These are phyloP conservation scores for Cantharellus anzutake DNA, from an alignment of 768 basidiomycete genomes.

Conservation along the genomic window DNA sequence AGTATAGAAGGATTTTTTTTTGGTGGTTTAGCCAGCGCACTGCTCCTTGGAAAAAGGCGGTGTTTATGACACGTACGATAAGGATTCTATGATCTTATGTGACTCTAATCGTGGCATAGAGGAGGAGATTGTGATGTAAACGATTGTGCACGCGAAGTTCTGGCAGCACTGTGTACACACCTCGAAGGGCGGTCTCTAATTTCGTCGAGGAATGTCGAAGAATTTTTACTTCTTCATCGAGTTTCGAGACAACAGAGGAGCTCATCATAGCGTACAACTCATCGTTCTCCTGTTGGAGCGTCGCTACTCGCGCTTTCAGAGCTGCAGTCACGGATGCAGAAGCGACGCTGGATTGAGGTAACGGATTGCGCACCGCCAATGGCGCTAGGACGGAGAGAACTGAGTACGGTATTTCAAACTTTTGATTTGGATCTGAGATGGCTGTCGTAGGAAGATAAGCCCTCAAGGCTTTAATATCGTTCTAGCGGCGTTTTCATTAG, in stretches of 20 bases:
- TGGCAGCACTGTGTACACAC: conserved; percentile 19
- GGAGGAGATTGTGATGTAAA: not conserved
- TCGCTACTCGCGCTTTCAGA: conserved; percentile 48
- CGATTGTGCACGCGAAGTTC: not conserved
- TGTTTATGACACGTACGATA: conserved; percentile 38
- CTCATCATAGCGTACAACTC: conserved; percentile 49
- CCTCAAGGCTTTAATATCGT: conserved; percentile 51
- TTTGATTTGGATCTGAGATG: conserved; percentile 8
- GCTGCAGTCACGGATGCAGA: conserved; percentile 43
- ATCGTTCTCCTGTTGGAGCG: conserved; percentile 75
- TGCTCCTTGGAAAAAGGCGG: conserved; percentile 5
- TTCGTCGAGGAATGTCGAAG: conserved; percentile 46
- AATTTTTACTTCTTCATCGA: conserved; percentile 21
- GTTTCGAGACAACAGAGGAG: not conserved
- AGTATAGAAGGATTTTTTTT: not conserved
- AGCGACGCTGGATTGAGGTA: conserved; percentile 29
- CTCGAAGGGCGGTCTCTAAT: conserved; percentile 58
- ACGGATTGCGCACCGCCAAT: not conserved
- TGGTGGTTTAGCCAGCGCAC: not conserved
- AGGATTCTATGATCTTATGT: conserved; percentile 43
- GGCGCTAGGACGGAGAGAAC: not conserved
- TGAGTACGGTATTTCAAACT: not conserved
- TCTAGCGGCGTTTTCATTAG: conserved; percentile 23
- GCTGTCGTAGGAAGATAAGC: conserved; percentile 28
- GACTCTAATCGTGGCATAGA: conserved; percentile 33